Conservation (phyloP, 148 eudicot genomes). For the Rhododendron kiyosumense region DNA sequence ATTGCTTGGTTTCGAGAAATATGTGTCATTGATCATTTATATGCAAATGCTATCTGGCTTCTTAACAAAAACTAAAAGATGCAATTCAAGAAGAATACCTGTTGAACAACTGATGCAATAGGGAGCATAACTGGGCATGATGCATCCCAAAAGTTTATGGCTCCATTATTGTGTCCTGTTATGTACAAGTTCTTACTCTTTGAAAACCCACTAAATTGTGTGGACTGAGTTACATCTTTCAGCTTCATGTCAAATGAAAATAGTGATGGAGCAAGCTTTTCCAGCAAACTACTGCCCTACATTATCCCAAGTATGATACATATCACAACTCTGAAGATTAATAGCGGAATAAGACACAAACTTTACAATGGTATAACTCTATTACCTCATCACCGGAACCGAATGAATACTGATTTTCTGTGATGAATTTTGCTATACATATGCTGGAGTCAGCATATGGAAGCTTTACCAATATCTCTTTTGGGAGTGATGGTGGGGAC, state of each 20-base stretch:
- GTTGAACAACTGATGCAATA: slow-evolving; percentile 64
- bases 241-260: slow-evolving; percentile 57
- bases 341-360: not conserved
- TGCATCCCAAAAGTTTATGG: slow-evolving; percentile 83
- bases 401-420: slow-evolving; percentile 35
- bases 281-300: slow-evolving; percentile 46
- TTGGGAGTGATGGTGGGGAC: slow-evolving; percentile 68
- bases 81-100: slow-evolving; percentile 36
- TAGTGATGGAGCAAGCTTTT: slow-evolving; percentile 47
- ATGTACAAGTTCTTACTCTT: slow-evolving; percentile 63
- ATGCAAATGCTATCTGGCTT: not conserved
- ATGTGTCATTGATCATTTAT: not conserved
- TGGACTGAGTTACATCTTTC: slow-evolving; percentile 36
- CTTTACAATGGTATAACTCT: not conserved
- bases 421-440: slow-evolving; percentile 49
- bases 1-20: not conserved
- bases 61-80: not conserved
- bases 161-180: slow-evolving; percentile 84
- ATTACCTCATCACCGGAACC: slow-evolving; percentile 55
- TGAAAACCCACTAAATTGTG: slow-evolving; percentile 50
- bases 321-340: not conserved
- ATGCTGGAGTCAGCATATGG: slow-evolving; percentile 61
- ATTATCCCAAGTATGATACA: slow-evolving; percentile 7
- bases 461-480: slow-evolving; percentile 59
- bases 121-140: slow-evolving; percentile 70